phyloP scores from a whole-genome alignment of 2,329 filamentous ascomycete species.

The Metarhizium album region DNA sequence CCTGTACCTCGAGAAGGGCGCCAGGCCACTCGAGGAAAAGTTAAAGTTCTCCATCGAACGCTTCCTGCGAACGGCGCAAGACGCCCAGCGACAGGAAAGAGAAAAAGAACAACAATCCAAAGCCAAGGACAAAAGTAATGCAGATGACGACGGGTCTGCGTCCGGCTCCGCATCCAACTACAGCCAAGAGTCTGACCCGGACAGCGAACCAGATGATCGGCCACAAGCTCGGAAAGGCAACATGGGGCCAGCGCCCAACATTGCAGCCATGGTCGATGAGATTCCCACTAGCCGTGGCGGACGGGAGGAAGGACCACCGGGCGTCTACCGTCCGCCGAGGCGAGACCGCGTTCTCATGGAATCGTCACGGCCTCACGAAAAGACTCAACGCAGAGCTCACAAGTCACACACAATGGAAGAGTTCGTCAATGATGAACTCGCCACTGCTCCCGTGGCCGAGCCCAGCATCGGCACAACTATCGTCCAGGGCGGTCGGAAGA shows the following conservation, averaged over 20 bases:
- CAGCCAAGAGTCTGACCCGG: conserved; percentile 12
- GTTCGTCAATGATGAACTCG: conserved; percentile 78
- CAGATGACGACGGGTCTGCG: conserved; percentile 22
- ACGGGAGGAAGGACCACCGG: conserved; percentile 36
- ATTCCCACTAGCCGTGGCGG: conserved; percentile 16
- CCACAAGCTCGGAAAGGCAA: conserved; percentile 10
- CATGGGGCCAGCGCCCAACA: conserved; percentile 21
- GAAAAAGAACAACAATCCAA: conserved; percentile 20
- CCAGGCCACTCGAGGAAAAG: conserved; percentile 79
- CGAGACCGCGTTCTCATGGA: conserved; percentile 84
- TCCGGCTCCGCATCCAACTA: conserved; percentile 14
- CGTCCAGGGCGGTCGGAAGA: conserved; percentile 62
- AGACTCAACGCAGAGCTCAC: conserved; percentile 48
- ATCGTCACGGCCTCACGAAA: conserved; percentile 49
- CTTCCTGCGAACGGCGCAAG: conserved; percentile 77
- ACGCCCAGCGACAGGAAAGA: conserved; percentile 43
- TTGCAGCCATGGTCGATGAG: conserved; percentile 23
- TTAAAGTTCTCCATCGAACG: conserved; percentile 95
- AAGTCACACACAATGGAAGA: conserved; percentile 86
- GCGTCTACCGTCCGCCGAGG: conserved; percentile 79
- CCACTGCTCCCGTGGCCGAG: conserved; percentile 67
- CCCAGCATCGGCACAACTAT: conserved; percentile 92
- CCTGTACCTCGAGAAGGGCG: conserved; percentile 88
- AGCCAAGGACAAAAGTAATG: conserved; percentile 17
- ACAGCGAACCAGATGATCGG: conserved; percentile 8